Evolutionary conservation across 192 early-diverging fungal genomes (phyloP).

Genomic region (Paraglomus occultum): DNA sequence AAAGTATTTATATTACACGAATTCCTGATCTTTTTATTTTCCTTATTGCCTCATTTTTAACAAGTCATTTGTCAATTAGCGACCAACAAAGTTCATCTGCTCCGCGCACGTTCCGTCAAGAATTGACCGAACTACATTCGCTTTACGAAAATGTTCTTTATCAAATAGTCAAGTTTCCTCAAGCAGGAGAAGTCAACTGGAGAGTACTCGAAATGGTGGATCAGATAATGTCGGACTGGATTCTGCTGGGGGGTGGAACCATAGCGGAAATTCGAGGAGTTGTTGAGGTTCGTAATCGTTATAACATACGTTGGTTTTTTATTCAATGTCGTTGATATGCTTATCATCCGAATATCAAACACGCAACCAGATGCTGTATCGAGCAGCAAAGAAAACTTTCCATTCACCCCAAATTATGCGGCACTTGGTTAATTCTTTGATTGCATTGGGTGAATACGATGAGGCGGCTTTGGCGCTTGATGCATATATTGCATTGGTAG

Average conservation of each 20-base stretch:
- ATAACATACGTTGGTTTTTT: not conserved
- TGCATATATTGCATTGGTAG: slow-evolving; percentile 59
- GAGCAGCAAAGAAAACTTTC: slow-evolving; percentile 63
- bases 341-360: too few relatives aligned
- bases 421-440: slow-evolving; percentile 57
- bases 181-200: slow-evolving; percentile 56
- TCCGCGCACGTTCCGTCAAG: slow-evolving; percentile 40
- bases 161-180: slow-evolving; percentile 55
- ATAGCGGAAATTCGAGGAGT: slow-evolving; percentile 54
- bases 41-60: not conserved
- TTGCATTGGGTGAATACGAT: slow-evolving; percentile 65
- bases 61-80: slow-evolving; percentile 1
- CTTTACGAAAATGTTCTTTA: slow-evolving; percentile 62
- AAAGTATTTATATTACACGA: not conserved
- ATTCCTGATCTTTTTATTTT: not conserved
- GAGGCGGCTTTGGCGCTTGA: slow-evolving; percentile 70
- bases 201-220: slow-evolving; percentile 64
- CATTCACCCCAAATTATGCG: slow-evolving; percentile 68
- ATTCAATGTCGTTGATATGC: not conserved
- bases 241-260: slow-evolving; percentile 48
- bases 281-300: slow-evolving; percentile 41
- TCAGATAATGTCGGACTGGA: slow-evolving; percentile 58
- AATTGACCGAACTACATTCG: slow-evolving; percentile 52
- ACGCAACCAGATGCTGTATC: slow-evolving; percentile 51
- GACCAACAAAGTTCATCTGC: slow-evolving; percentile 30